These are phyloP conservation scores for Globisporangium parvum DNA, from an alignment of 352 stramenopile genomes.

Conservation along the genomic window DNA sequence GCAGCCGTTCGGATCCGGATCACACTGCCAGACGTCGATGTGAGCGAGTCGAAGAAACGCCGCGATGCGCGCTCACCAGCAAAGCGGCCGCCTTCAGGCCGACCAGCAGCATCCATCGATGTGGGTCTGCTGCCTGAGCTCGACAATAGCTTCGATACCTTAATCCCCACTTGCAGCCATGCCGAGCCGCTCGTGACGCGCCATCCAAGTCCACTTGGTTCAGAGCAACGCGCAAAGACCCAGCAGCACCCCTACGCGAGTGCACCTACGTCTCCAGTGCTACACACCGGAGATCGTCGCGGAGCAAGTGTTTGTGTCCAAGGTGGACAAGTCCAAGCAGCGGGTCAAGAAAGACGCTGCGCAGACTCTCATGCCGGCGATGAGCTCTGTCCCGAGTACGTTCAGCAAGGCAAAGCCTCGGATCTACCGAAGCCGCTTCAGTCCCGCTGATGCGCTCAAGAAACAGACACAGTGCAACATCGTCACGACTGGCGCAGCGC, in stretches of 20 bases:
- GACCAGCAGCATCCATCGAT: not conserved
- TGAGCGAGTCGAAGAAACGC: conserved; percentile 2
- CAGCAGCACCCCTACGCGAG: not conserved
- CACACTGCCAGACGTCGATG: conserved; percentile 23
- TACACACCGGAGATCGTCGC: conserved; percentile 5
- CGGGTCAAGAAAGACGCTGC: not conserved
- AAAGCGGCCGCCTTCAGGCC: not conserved
- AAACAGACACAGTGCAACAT: conserved; percentile 35
- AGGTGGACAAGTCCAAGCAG: not conserved
- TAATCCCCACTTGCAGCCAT: too few species aligned
- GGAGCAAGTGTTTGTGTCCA: conserved; percentile 7
- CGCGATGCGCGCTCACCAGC: conserved; percentile 1
- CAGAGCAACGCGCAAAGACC: not conserved
- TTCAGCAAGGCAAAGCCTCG: conserved; percentile 50
- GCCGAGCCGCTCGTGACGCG: too few species aligned
- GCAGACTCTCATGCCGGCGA: conserved; percentile 20
- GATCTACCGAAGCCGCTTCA: conserved; percentile 36
- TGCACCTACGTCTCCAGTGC: not conserved
- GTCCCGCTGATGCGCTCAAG: conserved; percentile 19
- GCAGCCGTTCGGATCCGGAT: conserved; percentile 35
- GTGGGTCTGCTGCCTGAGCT: not conserved
- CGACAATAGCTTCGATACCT: not conserved
- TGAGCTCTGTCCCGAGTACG: conserved; percentile 52
- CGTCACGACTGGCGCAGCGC: conserved; percentile 23
- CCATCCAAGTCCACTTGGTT: not conserved